Conservation (phyloP, 495 filamentous ascomycete genomes). For the Penicillium coffeae region DNA sequence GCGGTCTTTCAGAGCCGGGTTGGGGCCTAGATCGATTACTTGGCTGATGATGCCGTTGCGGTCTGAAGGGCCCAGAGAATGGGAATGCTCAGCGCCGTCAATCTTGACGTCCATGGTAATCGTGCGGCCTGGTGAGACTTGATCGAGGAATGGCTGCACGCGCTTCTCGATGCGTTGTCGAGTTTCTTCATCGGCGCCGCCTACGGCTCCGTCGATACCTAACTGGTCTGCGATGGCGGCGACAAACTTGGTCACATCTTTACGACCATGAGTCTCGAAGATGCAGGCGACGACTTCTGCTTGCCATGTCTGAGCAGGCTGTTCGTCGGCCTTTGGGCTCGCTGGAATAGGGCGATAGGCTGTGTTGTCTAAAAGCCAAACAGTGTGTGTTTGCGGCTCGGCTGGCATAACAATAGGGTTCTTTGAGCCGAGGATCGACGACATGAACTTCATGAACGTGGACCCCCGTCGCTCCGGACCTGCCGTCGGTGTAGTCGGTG, state of each 20-base stretch:
- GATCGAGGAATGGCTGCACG: conserved; percentile 71
- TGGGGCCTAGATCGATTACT: conserved; percentile 37
- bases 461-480: conserved; percentile 26
- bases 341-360: conserved; percentile 56
- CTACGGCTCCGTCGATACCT: conserved; percentile 58
- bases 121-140: conserved; percentile 62
- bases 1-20: conserved; percentile 26
- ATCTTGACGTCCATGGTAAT: conserved; percentile 57
- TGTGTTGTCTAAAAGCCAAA: conserved; percentile 91
- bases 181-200: conserved; percentile 50
- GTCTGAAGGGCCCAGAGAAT: conserved; percentile 66
- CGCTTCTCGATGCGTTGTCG: conserved; percentile 65
- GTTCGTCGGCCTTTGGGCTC: conserved; percentile 18
- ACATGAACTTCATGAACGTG: conserved; percentile 24
- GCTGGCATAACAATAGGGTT: conserved; percentile 30
- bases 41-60: conserved; percentile 67
- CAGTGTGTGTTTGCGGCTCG: conserved; percentile 53
- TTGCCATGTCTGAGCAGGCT: conserved; percentile 51
- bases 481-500: neutral
- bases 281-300: conserved; percentile 78
- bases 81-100: conserved; percentile 27
- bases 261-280: conserved; percentile 66
- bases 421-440: conserved; percentile 26
- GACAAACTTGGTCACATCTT: conserved; percentile 61
- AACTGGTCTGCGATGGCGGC: conserved; percentile 67